Base-by-base conservation (phyloP, 768 basidiomycete species). In the Russula olivacea region DNA sequence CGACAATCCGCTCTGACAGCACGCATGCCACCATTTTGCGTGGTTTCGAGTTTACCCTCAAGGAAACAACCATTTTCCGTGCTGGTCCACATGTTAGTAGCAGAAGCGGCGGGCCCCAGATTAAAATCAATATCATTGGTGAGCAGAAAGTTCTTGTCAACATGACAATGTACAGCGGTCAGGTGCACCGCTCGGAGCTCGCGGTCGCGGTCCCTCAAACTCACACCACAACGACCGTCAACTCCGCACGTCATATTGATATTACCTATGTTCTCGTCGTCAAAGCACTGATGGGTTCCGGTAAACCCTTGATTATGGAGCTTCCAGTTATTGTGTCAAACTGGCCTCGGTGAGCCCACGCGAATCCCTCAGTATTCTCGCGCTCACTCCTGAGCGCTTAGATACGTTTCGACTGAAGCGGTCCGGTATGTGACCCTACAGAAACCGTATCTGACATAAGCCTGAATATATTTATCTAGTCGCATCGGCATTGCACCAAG, bases 261-360 rank as follows among this genome's bases (percentile, higher is more conserved):
- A 86, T 96, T 52, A 87, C 83, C 0, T 96, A 95, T 73, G 80
- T 82, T 53, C 76, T 95, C 48, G 79, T 78, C 38, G 86, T 93
- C 58, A 90, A 85, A 72, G 92, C 91, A 1, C 79, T 89, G 54
- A 81, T 91, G 75, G 89, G 86, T 43, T 81, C 82, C 5, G 84
- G 84, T 4, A 76, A 81, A 53, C 82, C 83, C 38, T 69, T 92
- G 15, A 76, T 80, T 21, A 82, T 91, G 78, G 88, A 91, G 32
- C 74, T 93, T 30, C 91, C 91, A 19, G 80, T 93, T 19, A 85
- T 90, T 50, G 78, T 93, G 40, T 91, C 91, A 5, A 92, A 92
- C 68, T 93, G 91, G 91, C 88, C 88, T 68, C 82, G 87, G 90
- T 88, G 64, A 50, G 85, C 75, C 38, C 28, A 36, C 12, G 8